Percentiles rank a stretch among this genome's conserved stretches.
phyloP scores from a whole-genome alignment of 1,284 basidiomycete genomes.

The Cystobasidium sp. region DNA sequence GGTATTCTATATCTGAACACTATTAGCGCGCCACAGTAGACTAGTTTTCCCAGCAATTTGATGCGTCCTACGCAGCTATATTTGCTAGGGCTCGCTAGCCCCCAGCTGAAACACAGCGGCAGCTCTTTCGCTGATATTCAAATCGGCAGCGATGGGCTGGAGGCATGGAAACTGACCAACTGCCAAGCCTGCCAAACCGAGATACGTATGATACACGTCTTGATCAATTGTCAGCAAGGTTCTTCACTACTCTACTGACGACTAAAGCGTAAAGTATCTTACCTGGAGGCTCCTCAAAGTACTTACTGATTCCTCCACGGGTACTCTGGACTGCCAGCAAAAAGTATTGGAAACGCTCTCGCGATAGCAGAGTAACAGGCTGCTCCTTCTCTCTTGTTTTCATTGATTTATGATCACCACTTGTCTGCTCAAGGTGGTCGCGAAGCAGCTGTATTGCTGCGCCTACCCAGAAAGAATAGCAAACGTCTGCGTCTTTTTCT shows the following conservation, averaged over 20 bases:
- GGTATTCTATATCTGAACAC: too few relatives aligned
- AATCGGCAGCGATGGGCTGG: neutral
- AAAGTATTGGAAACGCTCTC: constrained; percentile 65
- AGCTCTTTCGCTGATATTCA: constrained; percentile 1
- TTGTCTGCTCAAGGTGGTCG: neutral
- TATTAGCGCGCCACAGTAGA: too few relatives aligned
- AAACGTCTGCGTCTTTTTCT: constrained; percentile 82
- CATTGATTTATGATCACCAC: neutral
- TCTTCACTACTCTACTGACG: too few relatives aligned
- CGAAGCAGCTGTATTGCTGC: constrained; percentile 65
- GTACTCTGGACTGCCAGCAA: constrained; percentile 73
- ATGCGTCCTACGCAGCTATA: too few relatives aligned
- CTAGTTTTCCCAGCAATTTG: too few relatives aligned
- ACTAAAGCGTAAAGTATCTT: constrained; percentile 46
- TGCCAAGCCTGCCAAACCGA: constrained; percentile 74
- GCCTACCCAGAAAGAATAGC: constrained; percentile 93
- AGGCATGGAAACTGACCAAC: neutral
- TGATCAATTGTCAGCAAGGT: constrained; percentile 52
- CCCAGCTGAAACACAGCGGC: too few relatives aligned
- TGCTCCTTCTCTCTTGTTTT: neutral
- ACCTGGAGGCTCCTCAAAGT: constrained; percentile 77
- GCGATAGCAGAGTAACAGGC: constrained; percentile 62
- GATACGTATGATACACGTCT: constrained; percentile 86
- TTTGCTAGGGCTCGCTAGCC: too few relatives aligned
- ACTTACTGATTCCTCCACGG: constrained; percentile 82